phyloP scores from a whole-genome alignment of 768 basidiomycete species.

The Macrolepiota fuliginosa region DNA sequence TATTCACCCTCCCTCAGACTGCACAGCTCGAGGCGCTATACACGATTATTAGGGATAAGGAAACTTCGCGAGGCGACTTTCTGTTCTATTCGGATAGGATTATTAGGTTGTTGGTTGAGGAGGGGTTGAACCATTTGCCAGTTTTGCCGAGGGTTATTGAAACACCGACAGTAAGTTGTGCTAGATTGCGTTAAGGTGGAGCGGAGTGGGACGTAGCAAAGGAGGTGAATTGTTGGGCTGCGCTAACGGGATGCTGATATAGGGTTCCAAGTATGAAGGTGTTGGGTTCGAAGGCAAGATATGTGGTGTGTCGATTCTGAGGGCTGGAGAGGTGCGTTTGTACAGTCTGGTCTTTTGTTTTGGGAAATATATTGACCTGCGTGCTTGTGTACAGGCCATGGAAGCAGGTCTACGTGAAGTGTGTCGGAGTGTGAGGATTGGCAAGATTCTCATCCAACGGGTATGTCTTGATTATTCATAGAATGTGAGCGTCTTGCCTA shows the following conservation, averaged over 20 bases:
- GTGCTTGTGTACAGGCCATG: conserved; percentile 68
- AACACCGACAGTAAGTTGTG: conserved; percentile 71
- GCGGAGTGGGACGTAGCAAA: not conserved
- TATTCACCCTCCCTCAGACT: conserved; percentile 87
- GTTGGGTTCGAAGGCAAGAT: conserved; percentile 97
- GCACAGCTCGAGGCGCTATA: conserved; percentile 93
- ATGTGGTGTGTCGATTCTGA: conserved; percentile 92
- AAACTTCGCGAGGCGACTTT: conserved; percentile 90
- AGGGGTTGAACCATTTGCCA: conserved; percentile 86
- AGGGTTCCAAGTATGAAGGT: conserved; percentile 84
- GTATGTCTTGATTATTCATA: conserved; percentile 37
- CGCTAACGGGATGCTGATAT: conserved; percentile 8
- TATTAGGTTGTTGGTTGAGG: conserved; percentile 78
- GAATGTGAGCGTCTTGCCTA: not conserved
- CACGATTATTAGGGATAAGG: conserved; percentile 90
- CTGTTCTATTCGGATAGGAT: conserved; percentile 95
- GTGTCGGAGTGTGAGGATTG: conserved; percentile 90
- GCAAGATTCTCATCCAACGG: conserved; percentile 97
- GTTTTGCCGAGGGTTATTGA: conserved; percentile 70
- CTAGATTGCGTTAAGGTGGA: not conserved
- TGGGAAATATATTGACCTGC: conserved; percentile 8
- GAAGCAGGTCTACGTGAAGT: conserved; percentile 96
- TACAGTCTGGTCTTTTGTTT: not conserved
- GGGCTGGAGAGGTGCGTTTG: conserved; percentile 79
- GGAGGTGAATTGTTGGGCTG: not conserved